Percentiles rank a stretch among this genome's conserved stretches.
Conservation (phyloP, 805 yeast species). For the Candida succiphila region DNA sequence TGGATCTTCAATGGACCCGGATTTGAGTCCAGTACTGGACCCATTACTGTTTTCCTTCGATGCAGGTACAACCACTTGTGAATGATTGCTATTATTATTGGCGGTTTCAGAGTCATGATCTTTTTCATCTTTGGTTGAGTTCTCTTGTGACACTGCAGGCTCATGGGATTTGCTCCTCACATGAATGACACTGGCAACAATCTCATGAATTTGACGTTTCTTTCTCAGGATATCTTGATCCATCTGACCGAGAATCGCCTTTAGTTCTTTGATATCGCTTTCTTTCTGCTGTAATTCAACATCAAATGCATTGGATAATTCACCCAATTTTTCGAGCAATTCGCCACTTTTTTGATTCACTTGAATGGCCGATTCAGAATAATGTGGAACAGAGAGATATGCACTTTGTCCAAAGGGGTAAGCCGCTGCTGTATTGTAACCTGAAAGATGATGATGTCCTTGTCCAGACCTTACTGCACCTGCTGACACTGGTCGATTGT, state of each 20-base stretch:
- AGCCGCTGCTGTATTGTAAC: conserved; percentile 6
- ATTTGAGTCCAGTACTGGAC: too few relatives aligned
- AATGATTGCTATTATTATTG: background rate
- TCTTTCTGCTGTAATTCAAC: conserved; percentile 35
- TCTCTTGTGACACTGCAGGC: conserved; percentile 3
- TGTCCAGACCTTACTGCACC: background rate
- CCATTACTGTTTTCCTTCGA: too few relatives aligned
- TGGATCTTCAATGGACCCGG: too few relatives aligned
- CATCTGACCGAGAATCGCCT: conserved; percentile 17
- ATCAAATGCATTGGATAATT: conserved; percentile 42
- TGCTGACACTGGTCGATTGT: background rate
- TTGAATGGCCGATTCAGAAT: conserved; percentile 44
- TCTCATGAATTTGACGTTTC: conserved; percentile 21
- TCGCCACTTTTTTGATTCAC: conserved; percentile 41
- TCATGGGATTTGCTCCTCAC: conserved; percentile 11
- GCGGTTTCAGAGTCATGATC: conserved; percentile 4
- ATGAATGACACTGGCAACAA: conserved; percentile 22
- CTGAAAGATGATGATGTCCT: conserved; percentile 6
- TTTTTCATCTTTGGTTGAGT: background rate
- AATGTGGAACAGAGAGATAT: conserved; percentile 26
- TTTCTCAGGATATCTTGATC: conserved; percentile 22
- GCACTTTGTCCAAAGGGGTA: background rate
- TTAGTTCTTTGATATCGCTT: conserved; percentile 22
- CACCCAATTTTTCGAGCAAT: conserved; percentile 37
- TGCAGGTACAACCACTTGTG: too few relatives aligned